Evolutionary conservation across 164 flowering plant genomes (phyloP), one percentile per base, ranked within the genome.

Genomic region (Annona squamosa): DNA sequence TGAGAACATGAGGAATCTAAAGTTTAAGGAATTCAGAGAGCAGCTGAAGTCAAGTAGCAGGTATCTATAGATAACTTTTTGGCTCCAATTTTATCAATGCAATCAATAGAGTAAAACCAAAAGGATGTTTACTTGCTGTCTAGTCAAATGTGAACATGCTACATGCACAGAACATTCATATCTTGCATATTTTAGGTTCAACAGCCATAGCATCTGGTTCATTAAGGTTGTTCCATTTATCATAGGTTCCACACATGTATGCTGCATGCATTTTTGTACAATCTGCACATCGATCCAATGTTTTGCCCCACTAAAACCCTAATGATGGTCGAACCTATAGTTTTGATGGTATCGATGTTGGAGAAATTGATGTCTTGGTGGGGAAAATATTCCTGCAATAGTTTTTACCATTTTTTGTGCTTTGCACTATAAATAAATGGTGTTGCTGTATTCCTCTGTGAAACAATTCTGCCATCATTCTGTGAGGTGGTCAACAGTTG

Each of bases 1-100:
- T 72, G 93, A 91, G 83, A 93, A 93, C 84, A 93, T 91, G 98
- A 86, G 98, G 68, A 93, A 91, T 82, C 86, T 86, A 74, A 93
- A 93, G 79, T 93, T 91, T 81, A 90, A 90, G 81, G 90, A 90
- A 82, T 91, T 93, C 78, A 88, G 90, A 74, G 94, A 90, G 70
- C 85, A 84, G 84, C 87, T 90, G 57, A 91, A 88, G 76, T 78
- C 90, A 44, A 75, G 80, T 5, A 87, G 96, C 87, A 82, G 96
- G 91, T 92, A 62, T 61, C 16, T 3, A 56, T 68, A 12, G 44
- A 72, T 26, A 26, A 26, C 37, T 44, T 6, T 61, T 44, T 59
- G 13, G 37, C 13, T 63, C 10, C 12, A 5, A 10, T 66, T 66
- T 4, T 16, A 41, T 13, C 18, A 44, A 16, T 3, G 12, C 17